Evolutionary conservation across 108 stramenopile genomes (phyloP), one percentile per base, ranked within the genome.

Genomic region (Nannochloropsis salina): DNA sequence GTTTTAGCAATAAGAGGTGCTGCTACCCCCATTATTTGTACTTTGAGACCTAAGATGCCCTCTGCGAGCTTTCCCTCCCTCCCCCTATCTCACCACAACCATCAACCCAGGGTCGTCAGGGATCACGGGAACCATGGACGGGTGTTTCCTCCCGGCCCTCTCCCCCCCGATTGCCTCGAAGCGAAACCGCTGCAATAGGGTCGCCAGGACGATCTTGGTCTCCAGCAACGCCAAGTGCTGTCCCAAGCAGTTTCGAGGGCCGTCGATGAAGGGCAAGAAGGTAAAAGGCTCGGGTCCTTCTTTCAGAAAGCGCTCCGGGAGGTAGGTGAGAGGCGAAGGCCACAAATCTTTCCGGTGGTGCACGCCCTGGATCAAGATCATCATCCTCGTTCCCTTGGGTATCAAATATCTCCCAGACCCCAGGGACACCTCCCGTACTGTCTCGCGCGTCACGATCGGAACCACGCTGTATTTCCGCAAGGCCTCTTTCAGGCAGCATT

Each of bases 261-360:
- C 92, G 9, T 91, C 91, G 79, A 92, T 89, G 82, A 92, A 92
- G 11, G 92, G 92, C 9, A 92, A 47, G 82, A 90, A 92, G 42
- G 89, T 86, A 45, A 82, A 89, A 43, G 89, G 89, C 74, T n/a
- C 8, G 8, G 44, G 44, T 47, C 47, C 42, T 18, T 74, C 1
- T 31, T 61, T 84, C 41, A 6, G 15, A 83, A 91, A 91, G 9
- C 91, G 83, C 44, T 86, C 84, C 1, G 91, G 91, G 22, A 41
- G 10, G 80, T 45, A 91, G 40, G 44, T 40, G 81, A 87, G 22
- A 21, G 91, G 90, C 42, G 89, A 51, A 44, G 90, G 90, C 91
- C 91, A 91, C 9, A 91, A 9, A 21, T 90, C 91, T 12, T 42
- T 41, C 21, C 90, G 86, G 42, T 91, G 89, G 44, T 91, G 91